Base-by-base conservation (phyloP, 805 yeast species). In the Debaryomyces hansenii region DNA sequence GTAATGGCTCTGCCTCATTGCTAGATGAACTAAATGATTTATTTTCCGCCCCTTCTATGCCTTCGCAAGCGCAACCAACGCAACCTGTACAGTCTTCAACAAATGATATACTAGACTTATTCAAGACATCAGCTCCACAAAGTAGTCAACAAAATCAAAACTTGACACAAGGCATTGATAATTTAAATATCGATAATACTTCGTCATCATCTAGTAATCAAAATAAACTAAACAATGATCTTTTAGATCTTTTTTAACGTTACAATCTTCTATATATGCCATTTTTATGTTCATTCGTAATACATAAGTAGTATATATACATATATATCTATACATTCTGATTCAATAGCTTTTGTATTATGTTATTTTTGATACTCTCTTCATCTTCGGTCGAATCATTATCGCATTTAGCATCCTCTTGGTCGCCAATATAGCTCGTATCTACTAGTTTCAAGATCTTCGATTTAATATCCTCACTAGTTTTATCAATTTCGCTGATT, bases 11-110 rank as follows among this genome's bases (percentile, higher is more conserved):
- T 8, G 45, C 70, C 4, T 77, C 76, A 47, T 76, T 84, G 14
- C 67, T 90, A 51, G 87, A 82, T 51, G 96, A 89, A 55, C 73
- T 90, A 58, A 88, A 84, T 55, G 95, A 87, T 60, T 69, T 89
- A 44, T 89, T 83, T 69, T 56, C 73, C 41, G 60, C 77, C 37
- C 62, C 73, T n/a, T 48, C 57, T n/a, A 48, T 63, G 8, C 59
- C 57, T 49, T 42, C 21, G 45, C 47, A 48, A 43, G 53, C 53
- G 44, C 58, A 38, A 21, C 45, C 51, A 20, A 16, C 54, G n/a
- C 46, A 18, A 50, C 45, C 37, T 4, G 46, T 50, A 7, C 55
- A 48, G 24, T 40, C 58, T 14, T 53, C 59, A 20, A 42, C 46
- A 18, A 63, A 74, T 52, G 84, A 79, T 53, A 79, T 79, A 41